Evolutionary conservation across 805 yeast species (phyloP), one percentile per base, ranked within the genome.

Genomic region (Kuraishia cidri): DNA sequence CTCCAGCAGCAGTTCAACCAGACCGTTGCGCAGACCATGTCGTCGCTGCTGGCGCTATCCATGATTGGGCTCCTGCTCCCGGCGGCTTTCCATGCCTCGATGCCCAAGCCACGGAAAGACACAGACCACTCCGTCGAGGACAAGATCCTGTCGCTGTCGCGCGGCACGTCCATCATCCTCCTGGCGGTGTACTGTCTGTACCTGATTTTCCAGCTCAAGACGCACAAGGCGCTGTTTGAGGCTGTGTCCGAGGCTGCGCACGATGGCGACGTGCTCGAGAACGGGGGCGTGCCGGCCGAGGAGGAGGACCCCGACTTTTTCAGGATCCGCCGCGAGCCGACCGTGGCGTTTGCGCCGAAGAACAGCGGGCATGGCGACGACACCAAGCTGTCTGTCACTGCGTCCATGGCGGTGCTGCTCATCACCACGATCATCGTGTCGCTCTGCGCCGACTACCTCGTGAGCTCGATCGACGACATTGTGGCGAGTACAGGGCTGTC

Each of bases 11-110:
- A 69, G 1, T 92, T 92, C 62, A 87, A 87, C 63, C 94, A 84
- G 58, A 90, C 97, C 1, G 97, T 88, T 6, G 98, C 98, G 4
- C 97, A 92, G 59, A 88, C 97, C 6, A 92, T 92, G 98, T 74
- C 87, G 22, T 87, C 97, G 1, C 67, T 92, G 42, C 73, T 92
- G 75, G 94, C 94, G 2, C 75, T 92, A 36, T 84, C 96, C 3
- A 79, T 92, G 30, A 80, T 92, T 24, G 88, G 95, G 2, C 66
- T 92, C 46, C 59, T 92, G 50, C 78, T 92, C 32, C 98, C 98
- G 3, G 97, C 98, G 3, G 97, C 97, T 0, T 92, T 90, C 71
- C 86, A 83, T 47, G 85, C 94, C 5, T 69, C 88, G 5, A 58
- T 84, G 39, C 90, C 75, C 4, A 42, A 47, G 19, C 52, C 69